Evolutionary conservation across 768 basidiomycete genomes (phyloP).

Genomic region (Krasilnikovozyma curviuscula): DNA sequence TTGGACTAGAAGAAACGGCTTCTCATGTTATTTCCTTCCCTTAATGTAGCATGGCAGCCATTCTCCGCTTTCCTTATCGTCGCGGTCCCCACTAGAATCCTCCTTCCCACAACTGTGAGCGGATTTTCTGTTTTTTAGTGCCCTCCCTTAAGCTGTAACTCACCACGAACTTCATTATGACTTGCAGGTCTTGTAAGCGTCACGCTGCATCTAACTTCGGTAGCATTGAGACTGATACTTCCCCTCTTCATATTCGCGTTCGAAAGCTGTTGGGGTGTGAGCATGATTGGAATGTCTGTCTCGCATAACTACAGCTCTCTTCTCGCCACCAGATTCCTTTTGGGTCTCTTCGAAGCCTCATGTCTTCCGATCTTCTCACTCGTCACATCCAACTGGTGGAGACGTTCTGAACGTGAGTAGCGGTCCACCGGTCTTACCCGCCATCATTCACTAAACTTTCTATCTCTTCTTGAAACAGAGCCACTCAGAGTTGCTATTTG

Average conservation of each 20-base stretch:
- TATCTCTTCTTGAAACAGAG: slow-evolving; percentile 1
- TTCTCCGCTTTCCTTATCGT: slow-evolving; percentile 21
- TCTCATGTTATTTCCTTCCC: not conserved
- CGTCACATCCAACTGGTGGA: slow-evolving; percentile 18
- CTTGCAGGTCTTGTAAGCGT: too few species aligned
- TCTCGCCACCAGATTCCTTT: slow-evolving; percentile 18
- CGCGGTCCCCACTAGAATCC: slow-evolving; percentile 16
- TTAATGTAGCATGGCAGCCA: slow-evolving; percentile 15
- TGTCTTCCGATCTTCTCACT: slow-evolving; percentile 14
- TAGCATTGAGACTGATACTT: too few species aligned
- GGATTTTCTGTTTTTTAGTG: not conserved
- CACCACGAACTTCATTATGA: slow-evolving; percentile 7
- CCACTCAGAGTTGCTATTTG: too few species aligned
- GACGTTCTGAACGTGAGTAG: slow-evolving; percentile 2
- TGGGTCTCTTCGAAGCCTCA: slow-evolving; percentile 20
- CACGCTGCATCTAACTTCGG: too few species aligned
- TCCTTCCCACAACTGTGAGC: slow-evolving; percentile 10
- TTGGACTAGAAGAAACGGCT: not conserved
- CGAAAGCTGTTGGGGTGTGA: slow-evolving; percentile 14
- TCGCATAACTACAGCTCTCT: slow-evolving; percentile 13
- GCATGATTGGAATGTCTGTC: slow-evolving; percentile 9
- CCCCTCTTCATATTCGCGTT: too few species aligned
- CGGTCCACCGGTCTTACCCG: not conserved
- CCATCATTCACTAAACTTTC: not conserved
- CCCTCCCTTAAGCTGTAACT: too few species aligned